These are phyloP conservation scores for Colletotrichum sp. DNA, from an alignment of 2,329 filamentous ascomycete genomes.

Conservation along the genomic window DNA sequence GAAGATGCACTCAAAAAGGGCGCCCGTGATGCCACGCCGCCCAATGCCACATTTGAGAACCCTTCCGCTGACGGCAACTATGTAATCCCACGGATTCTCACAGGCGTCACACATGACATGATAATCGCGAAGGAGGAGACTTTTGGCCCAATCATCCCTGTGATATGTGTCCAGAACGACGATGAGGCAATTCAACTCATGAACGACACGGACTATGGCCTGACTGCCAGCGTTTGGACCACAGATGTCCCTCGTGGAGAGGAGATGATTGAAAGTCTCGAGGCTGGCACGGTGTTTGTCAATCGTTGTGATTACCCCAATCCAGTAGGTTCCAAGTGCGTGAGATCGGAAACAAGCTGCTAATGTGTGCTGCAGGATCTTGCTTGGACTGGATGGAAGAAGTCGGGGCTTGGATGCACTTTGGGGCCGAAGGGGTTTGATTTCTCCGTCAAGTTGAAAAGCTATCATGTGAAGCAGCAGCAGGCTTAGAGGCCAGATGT, in stretches of 20 bases:
- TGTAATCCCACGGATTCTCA: slow-evolving; percentile 76
- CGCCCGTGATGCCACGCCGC: slow-evolving; percentile 66
- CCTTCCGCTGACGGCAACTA: slow-evolving; percentile 66
- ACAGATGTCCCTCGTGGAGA: neutral
- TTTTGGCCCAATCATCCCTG: slow-evolving; percentile 89
- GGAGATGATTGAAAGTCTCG: neutral
- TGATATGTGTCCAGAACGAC: slow-evolving; percentile 86
- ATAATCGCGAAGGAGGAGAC: slow-evolving; percentile 90
- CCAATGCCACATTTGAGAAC: slow-evolving; percentile 59
- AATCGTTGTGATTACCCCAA: neutral
- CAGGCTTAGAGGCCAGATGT: neutral
- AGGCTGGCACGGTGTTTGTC: neutral
- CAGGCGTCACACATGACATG: slow-evolving; percentile 81
- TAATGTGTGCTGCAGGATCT: slow-evolving; percentile 75
- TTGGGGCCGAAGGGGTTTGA: slow-evolving; percentile 91
- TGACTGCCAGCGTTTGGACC: slow-evolving; percentile 96
- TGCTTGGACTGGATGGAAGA: slow-evolving; percentile 98
- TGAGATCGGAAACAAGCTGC: neutral
- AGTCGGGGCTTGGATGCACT: slow-evolving; percentile 92
- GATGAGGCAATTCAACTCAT: slow-evolving; percentile 82
- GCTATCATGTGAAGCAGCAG: slow-evolving; percentile 52
- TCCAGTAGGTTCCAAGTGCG: neutral
- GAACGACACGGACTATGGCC: slow-evolving; percentile 93
- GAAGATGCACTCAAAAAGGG: slow-evolving; percentile 68
- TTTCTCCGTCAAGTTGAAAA: slow-evolving; percentile 94